These are phyloP conservation scores for Alternaria sp. DNA, from an alignment of 2,329 filamentous ascomycete genomes.

Conservation along the genomic window DNA sequence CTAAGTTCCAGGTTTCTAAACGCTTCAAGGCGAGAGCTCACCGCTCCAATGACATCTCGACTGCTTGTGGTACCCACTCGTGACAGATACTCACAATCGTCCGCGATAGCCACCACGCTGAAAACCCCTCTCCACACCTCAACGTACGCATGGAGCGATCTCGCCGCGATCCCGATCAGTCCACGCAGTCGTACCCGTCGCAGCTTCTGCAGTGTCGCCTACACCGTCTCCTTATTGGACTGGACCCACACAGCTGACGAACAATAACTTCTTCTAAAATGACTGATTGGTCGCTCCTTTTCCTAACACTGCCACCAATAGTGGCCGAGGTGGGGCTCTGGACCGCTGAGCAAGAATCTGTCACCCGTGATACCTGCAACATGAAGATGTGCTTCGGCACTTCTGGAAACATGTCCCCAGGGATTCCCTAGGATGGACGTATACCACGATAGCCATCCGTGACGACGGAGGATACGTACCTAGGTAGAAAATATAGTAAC, in stretches of 20 bases:
- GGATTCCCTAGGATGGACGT: neutral
- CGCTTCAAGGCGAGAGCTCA: neutral
- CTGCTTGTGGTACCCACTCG: slow-evolving; percentile 2
- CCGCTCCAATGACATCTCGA: slow-evolving; percentile 9
- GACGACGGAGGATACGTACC: too few relatives aligned
- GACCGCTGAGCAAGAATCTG: neutral
- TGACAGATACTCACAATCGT: slow-evolving; percentile 9
- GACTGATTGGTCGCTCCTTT: slow-evolving; percentile 12
- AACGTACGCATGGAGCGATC: slow-evolving; percentile 11
- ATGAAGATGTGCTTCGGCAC: neutral
- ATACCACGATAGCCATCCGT: neutral
- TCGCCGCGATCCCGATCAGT: slow-evolving; percentile 11
- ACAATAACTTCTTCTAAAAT: neutral
- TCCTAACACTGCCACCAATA: slow-evolving; percentile 2
- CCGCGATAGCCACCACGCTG: neutral
- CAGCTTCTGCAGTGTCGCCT: slow-evolving; percentile 18
- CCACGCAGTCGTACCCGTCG: slow-evolving; percentile 12
- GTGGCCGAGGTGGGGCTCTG: neutral
- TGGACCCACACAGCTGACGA: neutral
- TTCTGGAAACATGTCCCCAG: neutral
- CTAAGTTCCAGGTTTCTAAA: slow-evolving; percentile 2
- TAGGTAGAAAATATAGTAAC: too few relatives aligned
- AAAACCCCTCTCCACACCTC: slow-evolving; percentile 9
- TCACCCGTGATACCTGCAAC: slow-evolving; percentile 4
- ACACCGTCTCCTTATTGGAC: slow-evolving; percentile 7